Percentiles rank a stretch among this genome's conserved stretches.
Evolutionary conservation across 306 rosid species (phyloP).

Genomic region (Prunus campanulata): DNA sequence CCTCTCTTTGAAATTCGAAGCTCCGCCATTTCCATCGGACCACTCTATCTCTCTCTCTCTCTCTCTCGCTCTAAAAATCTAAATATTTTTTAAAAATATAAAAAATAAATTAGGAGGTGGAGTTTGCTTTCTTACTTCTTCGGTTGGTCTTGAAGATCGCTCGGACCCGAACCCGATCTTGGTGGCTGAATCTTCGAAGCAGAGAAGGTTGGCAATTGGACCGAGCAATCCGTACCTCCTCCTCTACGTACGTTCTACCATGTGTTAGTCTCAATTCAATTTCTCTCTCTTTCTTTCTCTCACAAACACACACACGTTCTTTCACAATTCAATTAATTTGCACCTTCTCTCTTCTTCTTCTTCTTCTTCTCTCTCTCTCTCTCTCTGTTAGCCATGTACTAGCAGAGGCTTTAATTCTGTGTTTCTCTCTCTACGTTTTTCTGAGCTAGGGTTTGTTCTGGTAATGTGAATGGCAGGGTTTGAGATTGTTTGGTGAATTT

Average conservation of each 20-base stretch:
- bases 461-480: constrained; percentile 14
- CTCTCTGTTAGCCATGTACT: background rate
- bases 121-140: background rate
- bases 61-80: background rate
- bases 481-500: constrained; percentile 15
- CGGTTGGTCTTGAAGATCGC: constrained; percentile 1
- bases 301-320: background rate
- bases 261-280: constrained; percentile 21
- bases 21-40: constrained; percentile 29
- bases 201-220: constrained; percentile 23
- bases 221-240: constrained; percentile 39
- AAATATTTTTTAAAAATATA: background rate
- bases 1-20: constrained; percentile 3
- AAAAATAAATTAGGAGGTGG: background rate
- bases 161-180: constrained; percentile 25
- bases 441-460: constrained; percentile 6
- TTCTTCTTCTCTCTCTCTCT: background rate
- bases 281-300: constrained; percentile 9
- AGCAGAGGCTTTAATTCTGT: background rate
- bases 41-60: background rate
- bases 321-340: background rate
- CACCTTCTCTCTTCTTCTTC: background rate
- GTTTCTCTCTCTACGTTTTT: background rate
- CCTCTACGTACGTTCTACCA: constrained; percentile 48
- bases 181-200: constrained; percentile 27